Base-by-base conservation (phyloP, 2,329 filamentous ascomycete species). In the Clonostachys byssicola region DNA sequence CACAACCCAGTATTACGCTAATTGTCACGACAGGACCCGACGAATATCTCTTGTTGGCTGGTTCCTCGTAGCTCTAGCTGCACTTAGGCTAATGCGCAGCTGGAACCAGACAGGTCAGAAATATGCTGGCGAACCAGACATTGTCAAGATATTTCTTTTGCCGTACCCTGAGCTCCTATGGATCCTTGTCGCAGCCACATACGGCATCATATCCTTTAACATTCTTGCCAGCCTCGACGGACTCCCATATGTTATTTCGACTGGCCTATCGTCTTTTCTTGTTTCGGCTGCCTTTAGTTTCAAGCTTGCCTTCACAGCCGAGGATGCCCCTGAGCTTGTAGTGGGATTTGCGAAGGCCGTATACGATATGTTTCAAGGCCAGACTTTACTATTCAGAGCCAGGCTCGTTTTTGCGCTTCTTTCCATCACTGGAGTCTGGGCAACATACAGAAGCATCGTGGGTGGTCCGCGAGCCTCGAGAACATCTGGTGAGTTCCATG, bases 81-180 rank as follows among this genome's bases (percentile, higher is more conserved):
- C 81, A 8, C 78, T 89, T 46, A 80, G 92, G 35, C 57, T 95
- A 3, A 71, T 83, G 36, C 75, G 89, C 40, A 80, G 86, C 47
- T 99, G 92, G 92, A 97, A 97, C 60, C 94, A 97, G 64, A 97
- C 94, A 0, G 94, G 94, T 5, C 92, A 97, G 61, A 99, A 99
- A 64, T 92, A 90, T 57, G 87, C 94, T 2, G 92, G 92, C n/a
- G 87, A 86, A 38, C 83, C 90, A 23, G 94, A 97, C 59, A 88
- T 97, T 42, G 88, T 88, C 52, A 89, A 86, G 49, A 72, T 66
- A 6, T 86, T 89, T 59, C 72, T 95, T 46, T 70, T 77, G 14
- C 70, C 77, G 0, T 78, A 89, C 48, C 83, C 83, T 3, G 63
- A 73, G 30, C 60, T 88, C 0, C 78, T 99, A 5, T 99, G 94